A percentile compares a stretch with the other conserved stretches of the same genome.
These are phyloP conservation scores for Geotrichum macrosporum DNA, from an alignment of 1,139 yeast genomes.

Conservation along the genomic window DNA sequence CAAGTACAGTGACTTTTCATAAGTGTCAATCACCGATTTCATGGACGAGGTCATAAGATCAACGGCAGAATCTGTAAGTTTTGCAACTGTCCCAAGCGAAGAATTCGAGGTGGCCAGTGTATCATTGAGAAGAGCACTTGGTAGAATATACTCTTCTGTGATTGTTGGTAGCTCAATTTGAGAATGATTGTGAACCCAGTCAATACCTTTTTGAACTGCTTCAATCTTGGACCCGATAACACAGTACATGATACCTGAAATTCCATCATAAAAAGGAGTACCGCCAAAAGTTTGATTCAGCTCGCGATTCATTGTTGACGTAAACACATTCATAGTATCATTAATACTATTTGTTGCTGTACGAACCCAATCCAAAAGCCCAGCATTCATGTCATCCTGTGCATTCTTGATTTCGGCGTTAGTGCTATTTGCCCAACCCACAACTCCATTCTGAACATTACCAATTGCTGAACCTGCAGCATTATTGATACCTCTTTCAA, in stretches of 20 bases:
- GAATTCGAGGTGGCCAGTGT: background rate
- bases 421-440: conserved; percentile 50
- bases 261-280: conserved; percentile 61
- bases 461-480: conserved; percentile 24
- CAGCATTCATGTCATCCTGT: conserved; percentile 52
- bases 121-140: conserved; percentile 11
- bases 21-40: conserved; percentile 22
- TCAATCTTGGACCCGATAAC: conserved; percentile 68
- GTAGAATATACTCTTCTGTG: conserved; percentile 15
- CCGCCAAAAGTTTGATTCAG: conserved; percentile 57
- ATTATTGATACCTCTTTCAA: conserved; percentile 22
- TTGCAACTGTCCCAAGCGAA: background rate
- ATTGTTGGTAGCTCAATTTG: conserved; percentile 52
- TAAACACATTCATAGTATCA: conserved; percentile 49
- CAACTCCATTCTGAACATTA: conserved; percentile 26
- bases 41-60: conserved; percentile 20
- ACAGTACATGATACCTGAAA: conserved; percentile 66
- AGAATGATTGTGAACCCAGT: conserved; percentile 71
- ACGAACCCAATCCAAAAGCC: conserved; percentile 63
- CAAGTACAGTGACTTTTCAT: conserved; percentile 24
- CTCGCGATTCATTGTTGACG: conserved; percentile 50
- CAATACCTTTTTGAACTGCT: conserved; percentile 61
- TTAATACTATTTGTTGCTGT: conserved; percentile 54
- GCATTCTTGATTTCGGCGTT: conserved; percentile 45
- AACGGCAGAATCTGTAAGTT: conserved; percentile 18